These are phyloP conservation scores for Cryomyces minteri DNA, from an alignment of 495 filamentous ascomycete genomes.

Conservation along the genomic window DNA sequence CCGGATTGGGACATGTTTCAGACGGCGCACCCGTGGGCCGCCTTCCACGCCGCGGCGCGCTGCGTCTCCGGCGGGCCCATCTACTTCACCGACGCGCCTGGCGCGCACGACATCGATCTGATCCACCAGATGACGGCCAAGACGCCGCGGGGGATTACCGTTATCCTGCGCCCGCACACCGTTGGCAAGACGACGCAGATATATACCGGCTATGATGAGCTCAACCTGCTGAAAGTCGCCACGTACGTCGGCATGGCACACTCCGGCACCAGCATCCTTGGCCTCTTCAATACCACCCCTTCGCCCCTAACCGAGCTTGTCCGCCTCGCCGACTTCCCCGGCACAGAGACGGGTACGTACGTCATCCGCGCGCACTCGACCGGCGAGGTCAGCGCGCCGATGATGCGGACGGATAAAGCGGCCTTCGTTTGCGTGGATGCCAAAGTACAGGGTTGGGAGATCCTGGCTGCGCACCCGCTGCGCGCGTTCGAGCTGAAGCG, in stretches of 20 bases:
- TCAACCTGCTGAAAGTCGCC: slow-evolving; percentile 55
- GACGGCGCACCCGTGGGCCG: slow-evolving; percentile 55
- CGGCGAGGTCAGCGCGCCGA: slow-evolving; percentile 39
- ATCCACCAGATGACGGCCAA: slow-evolving; percentile 60
- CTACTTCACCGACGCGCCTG: slow-evolving; percentile 81
- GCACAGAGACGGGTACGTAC: slow-evolving; percentile 39
- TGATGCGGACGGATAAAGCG: slow-evolving; percentile 7
- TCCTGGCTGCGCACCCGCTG: slow-evolving; percentile 57
- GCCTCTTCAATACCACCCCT: slow-evolving; percentile 61
- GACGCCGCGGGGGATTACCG: slow-evolving; percentile 46
- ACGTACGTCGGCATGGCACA: slow-evolving; percentile 46
- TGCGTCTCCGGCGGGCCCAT: slow-evolving; percentile 84
- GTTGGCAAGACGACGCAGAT: slow-evolving; percentile 50
- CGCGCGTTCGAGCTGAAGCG: slow-evolving; percentile 29
- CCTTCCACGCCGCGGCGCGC: slow-evolving; percentile 75
- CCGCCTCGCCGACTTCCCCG: slow-evolving; percentile 51
- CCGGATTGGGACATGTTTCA: slow-evolving; percentile 99
- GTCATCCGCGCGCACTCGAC: slow-evolving; percentile 52
- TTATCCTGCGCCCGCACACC: slow-evolving; percentile 57
- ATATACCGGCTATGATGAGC: slow-evolving; percentile 57
- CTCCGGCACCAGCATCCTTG: slow-evolving; percentile 59
- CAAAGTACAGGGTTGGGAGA: slow-evolving; percentile 52
- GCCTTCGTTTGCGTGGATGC: slow-evolving; percentile 38
- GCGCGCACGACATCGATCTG: slow-evolving; percentile 52
- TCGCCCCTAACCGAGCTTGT: slow-evolving; percentile 43